Evolutionary conservation across 2,329 filamentous ascomycete genomes (phyloP), one percentile per base, ranked within the genome.

Genomic region (Apiospora pterosperma): DNA sequence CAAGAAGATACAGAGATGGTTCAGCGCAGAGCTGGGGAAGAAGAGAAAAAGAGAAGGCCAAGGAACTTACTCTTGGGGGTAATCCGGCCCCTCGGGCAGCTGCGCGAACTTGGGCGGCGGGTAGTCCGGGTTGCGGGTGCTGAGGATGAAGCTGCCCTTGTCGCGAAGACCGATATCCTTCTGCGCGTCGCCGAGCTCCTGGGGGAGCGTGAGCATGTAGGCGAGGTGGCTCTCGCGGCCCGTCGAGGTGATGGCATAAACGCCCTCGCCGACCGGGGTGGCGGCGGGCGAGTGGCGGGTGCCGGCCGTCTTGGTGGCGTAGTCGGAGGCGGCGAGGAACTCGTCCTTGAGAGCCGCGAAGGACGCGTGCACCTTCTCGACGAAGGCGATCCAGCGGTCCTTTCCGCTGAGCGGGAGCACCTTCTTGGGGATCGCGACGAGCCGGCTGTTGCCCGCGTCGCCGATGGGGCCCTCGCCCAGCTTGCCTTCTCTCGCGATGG

Each of bases 341-440:
- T 85, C 84, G 4, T 91, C 87, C 71, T 90, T 90, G n/a, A 97
- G 80, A 7, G 90, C 84, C 31, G 88, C 81, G 71, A 93, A 88
- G 0, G 85, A 87, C 0, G 83, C 81, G 6, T 86, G 84, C 0
- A 87, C 81, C 76, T 94, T 94, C 74, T 96, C 92, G 1, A 97
- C 91, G 75, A 97, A 96, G 1, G 86, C 87, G 83, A 96, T 90
- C 78, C 92, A 94, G 12, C 87, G 81, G 69, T 96, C 92, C 12
- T 79, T 80, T 16, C 85, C 85, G 23, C 85, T 90, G 62, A 85
- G 84, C 0, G 93, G 93, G 11, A 96, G 86, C 2, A 87, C 86
- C 76, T 97, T 97, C 79, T 97, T 97, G 0, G 93, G 93, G 21
- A 97, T 78, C 0, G 90, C 88, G 62, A 96, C 81, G 4, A 97